Base-by-base conservation (phyloP, 2,329 filamentous ascomycete genomes). In the Blastomyces parvus region DNA sequence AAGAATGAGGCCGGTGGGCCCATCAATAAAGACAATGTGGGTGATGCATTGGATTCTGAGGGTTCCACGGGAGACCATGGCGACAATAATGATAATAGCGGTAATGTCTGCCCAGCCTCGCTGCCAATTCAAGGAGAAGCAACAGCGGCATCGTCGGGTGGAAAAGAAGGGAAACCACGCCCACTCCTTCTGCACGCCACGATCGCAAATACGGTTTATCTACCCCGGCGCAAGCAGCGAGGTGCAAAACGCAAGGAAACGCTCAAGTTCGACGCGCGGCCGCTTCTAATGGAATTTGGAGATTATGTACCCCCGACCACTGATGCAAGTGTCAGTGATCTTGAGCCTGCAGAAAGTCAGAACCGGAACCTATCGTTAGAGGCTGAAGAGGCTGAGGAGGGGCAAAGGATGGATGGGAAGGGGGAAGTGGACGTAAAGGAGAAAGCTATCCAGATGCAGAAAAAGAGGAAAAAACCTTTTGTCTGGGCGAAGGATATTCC, bases 121-220 rank as follows among this genome's bases (percentile, higher is more conserved):
- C 22, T n/a, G 13, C 17, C 38, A 46, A n/a, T 25, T 46, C 42
- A 27, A 33, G 25, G 11, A 22, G 22, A 13, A 48, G 38, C 6
- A 22, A 30, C 38, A 33, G 27, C 25, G 36, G 27, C 7, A 27
- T 22, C 48, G 7, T 25, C 38, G 6, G 25, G 19, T 22, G 63
- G 22, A 25, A 38, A 33, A 48, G 19, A 30, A 9, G 13, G 9
- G 2, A 71, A 67, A 63, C 60, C 78, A 14, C 78, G 90, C 62
- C 83, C 85, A 7, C 74, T 97, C 66, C 82, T 89, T 25, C 76
- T 97, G 60, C 93, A 97, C 72, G 91, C 90, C 22, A 97, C 93
- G 0, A 78, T 97, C 3, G 77, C 94, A 60, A 96, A 97, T 74
- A 95, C 91, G 0, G 84, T 91, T 17, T 95, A 96, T 72, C 85